Conservation (phyloP, 768 basidiomycete genomes). For the Leccinum incarnatum region DNA sequence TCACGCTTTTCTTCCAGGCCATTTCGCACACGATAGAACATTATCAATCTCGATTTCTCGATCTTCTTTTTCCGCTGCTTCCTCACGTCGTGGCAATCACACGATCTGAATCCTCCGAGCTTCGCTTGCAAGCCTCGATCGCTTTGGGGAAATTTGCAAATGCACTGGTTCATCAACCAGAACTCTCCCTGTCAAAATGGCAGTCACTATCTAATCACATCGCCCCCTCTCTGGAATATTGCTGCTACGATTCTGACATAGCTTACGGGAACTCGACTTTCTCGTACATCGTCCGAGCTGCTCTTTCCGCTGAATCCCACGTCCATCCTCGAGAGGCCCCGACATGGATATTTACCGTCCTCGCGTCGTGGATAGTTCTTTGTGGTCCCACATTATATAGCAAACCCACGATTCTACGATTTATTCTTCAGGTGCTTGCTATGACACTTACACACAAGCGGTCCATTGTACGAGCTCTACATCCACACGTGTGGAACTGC, state of each 20-base stretch:
- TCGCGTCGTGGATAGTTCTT: slow-evolving; percentile 48
- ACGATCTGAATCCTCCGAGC: slow-evolving; percentile 11
- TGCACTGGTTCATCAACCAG: slow-evolving; percentile 32
- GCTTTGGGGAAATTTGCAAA: slow-evolving; percentile 26
- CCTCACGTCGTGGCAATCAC: slow-evolving; percentile 20
- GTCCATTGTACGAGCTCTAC: slow-evolving; percentile 36
- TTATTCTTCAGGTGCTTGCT: slow-evolving; percentile 37
- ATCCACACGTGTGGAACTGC: slow-evolving; percentile 49
- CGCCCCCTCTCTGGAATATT: slow-evolving; percentile 24
- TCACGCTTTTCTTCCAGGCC: slow-evolving; percentile 20
- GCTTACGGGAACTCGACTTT: slow-evolving; percentile 18
- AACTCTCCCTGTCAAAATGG: slow-evolving; percentile 28
- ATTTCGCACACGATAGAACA: slow-evolving; percentile 23
- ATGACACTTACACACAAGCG: slow-evolving; percentile 34
- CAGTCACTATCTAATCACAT: slow-evolving; percentile 26
- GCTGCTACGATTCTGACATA: slow-evolving; percentile 7
- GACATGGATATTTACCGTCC: slow-evolving; percentile 43
- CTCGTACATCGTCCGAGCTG: slow-evolving; percentile 24
- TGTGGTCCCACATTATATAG: slow-evolving; percentile 43
- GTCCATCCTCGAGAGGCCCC: slow-evolving; percentile 29
- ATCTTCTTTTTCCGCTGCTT: slow-evolving; percentile 19
- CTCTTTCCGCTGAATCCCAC: slow-evolving; percentile 26
- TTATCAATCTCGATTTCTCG: slow-evolving; percentile 17
- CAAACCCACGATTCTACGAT: slow-evolving; percentile 36
- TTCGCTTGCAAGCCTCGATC: slow-evolving; percentile 22